Evolutionary conservation across 495 filamentous ascomycete species (phyloP).

Genomic region (Aspergillus sclerotioniger): DNA sequence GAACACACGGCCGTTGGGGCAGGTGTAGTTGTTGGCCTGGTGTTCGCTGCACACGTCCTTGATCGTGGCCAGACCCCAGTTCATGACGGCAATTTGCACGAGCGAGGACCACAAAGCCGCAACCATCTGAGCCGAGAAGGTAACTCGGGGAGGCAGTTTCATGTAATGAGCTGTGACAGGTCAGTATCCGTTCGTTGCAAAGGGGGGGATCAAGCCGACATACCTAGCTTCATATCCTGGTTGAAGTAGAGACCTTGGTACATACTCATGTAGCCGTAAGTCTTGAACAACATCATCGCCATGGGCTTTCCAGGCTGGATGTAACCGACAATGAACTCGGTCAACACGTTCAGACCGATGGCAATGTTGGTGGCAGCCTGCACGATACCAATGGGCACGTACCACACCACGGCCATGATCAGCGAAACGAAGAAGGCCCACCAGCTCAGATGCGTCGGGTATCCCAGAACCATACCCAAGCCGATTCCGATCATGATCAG

Average conservation of each 20-base stretch:
- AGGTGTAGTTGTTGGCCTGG: constrained; percentile 56
- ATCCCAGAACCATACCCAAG: constrained; percentile 52
- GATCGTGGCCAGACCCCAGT: constrained; percentile 60
- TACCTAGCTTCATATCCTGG: constrained; percentile 51
- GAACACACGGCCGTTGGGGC: constrained; percentile 61
- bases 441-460: constrained; percentile 50
- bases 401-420: constrained; percentile 48
- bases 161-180: constrained; percentile 55
- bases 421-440: constrained; percentile 55
- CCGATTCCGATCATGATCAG: constrained; percentile 50
- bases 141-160: constrained; percentile 61
- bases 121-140: constrained; percentile 57
- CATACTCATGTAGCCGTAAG: constrained; percentile 58
- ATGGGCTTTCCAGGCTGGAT: constrained; percentile 60
- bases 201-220: not conserved
- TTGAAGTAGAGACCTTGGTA: constrained; percentile 54
- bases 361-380: constrained; percentile 54
- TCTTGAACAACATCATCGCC: constrained; percentile 67
- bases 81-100: constrained; percentile 59
- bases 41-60: constrained; percentile 46
- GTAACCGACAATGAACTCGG: constrained; percentile 64
- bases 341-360: constrained; percentile 57
- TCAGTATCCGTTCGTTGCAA: not conserved
- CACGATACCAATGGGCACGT: constrained; percentile 54
- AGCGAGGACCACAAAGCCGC: constrained; percentile 56